phyloP scores from a whole-genome alignment of 306 rosid species.

The Coriaria nepalensis region DNA sequence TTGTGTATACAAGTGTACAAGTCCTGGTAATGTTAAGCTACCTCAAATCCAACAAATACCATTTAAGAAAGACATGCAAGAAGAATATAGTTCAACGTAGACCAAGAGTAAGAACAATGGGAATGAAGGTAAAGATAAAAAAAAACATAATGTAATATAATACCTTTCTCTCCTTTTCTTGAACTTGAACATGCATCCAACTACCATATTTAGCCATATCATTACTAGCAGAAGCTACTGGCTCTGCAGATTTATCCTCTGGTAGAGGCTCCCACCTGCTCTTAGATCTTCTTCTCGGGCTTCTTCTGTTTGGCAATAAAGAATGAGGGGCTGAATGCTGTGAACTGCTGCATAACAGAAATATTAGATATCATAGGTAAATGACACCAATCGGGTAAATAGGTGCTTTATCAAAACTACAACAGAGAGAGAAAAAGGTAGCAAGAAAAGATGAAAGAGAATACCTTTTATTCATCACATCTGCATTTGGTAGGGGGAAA shows the following conservation, averaged over 20 bases:
- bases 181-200: conserved; percentile 38
- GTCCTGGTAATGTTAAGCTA: too few species aligned
- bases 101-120: background rate
- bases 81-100: background rate
- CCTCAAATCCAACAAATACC: too few species aligned
- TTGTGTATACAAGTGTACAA: too few species aligned
- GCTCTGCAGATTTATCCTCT: conserved; percentile 59
- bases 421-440: background rate
- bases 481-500: conserved; percentile 58
- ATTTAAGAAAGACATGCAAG: background rate
- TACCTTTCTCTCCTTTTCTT: conserved; percentile 73
- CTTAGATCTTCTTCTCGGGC: conserved; percentile 67
- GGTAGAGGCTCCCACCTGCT: conserved; percentile 98
- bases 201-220: conserved; percentile 35
- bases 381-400: background rate
- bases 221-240: conserved; percentile 24
- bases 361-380: background rate
- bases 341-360: conserved; percentile 33
- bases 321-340: conserved; percentile 29
- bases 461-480: conserved; percentile 45
- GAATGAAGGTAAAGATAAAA: background rate
- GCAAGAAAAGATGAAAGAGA: conserved; percentile 11
- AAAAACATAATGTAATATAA: background rate
- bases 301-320: conserved; percentile 49
- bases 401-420: background rate